These are phyloP conservation scores for Arctium minus DNA, from an alignment of 129 eudicot species.

Conservation along the genomic window DNA sequence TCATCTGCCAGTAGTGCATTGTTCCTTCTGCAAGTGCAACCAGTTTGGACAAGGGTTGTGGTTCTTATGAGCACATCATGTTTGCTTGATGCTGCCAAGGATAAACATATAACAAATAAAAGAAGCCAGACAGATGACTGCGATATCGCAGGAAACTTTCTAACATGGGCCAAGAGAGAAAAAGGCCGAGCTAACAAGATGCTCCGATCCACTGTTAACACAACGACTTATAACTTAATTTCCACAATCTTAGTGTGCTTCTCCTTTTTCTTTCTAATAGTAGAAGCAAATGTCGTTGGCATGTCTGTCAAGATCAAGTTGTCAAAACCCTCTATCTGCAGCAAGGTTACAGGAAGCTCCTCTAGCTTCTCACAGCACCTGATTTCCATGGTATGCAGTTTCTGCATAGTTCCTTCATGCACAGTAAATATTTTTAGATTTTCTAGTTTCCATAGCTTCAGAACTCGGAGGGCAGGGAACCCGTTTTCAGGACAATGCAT, in stretches of 20 bases:
- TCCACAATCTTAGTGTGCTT: constrained; percentile 30
- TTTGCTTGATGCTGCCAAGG: neutral
- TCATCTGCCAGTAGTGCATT: neutral
- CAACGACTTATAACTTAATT: neutral
- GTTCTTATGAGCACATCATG: neutral
- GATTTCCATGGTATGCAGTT: constrained; percentile 26
- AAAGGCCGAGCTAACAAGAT: neutral
- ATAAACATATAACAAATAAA: neutral
- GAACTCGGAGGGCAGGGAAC: constrained; percentile 24
- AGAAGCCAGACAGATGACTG: neutral
- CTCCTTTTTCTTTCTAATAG: constrained; percentile 15
- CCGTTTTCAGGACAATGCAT: constrained; percentile 31
- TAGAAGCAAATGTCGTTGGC: constrained; percentile 25
- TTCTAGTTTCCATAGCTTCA: constrained; percentile 32
- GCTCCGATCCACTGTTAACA: neutral
- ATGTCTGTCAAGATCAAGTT: constrained; percentile 30
- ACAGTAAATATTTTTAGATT: neutral
- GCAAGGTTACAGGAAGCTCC: constrained; percentile 23
- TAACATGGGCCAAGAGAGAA: neutral
- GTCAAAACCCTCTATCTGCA: constrained; percentile 24
- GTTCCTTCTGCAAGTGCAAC: neutral
- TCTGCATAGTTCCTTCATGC: constrained; percentile 24
- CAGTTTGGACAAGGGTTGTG: neutral
- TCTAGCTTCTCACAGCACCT: constrained; percentile 22
- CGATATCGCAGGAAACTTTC: neutral